Evolutionary conservation across 2,329 filamentous ascomycete species (phyloP), one percentile per base, ranked within the genome.

Genomic region (Arthroderma sp.): DNA sequence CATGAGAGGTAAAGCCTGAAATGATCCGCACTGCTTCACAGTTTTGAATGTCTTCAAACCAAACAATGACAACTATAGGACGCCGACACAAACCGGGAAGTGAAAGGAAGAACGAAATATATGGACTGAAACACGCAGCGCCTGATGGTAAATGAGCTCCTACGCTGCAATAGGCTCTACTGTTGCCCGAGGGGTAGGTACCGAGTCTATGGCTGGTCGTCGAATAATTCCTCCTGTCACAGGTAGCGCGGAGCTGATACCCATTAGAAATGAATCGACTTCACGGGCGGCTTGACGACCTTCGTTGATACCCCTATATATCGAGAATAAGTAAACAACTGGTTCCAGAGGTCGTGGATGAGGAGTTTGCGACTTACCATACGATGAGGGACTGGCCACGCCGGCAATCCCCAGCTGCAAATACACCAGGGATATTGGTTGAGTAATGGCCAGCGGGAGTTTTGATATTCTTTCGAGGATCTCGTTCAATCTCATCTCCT

Each of bases 311-410:
- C 88, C 89, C 83, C 80, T 83, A 51, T 11, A 38, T 33, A 8
- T n/a, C 5, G 15, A 8, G 4, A 37, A 33, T 29, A 9, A 33
- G 6, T 11, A 29, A 34, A 38, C 9, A 37, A 41, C 29, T 22
- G 22, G 29, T 10, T 29, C 4, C 11, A 28, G n/a, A 34, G 5
- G 27, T 29, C n/a, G 33, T 4, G 30, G 10, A n/a, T 3, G 37
- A 7, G 3, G 9, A 22, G 29, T 34, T 28, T 38, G 11, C 33
- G 15, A 73, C 79, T 75, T 74, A 84, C 86, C 88, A 96, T 53
- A 96, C 88, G 66, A 96, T 95, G 47, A 96, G 73, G 45, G 86
- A 94, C 69, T 96, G 89, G 46, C 89, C 89, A 59, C 89, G 83
- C 49, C 88, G 83, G 66, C 89, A 95, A 67, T 96, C 89, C 67